phyloP scores from a whole-genome alignment of 352 stramenopile species.

The Pythium vanterpoolii region DNA sequence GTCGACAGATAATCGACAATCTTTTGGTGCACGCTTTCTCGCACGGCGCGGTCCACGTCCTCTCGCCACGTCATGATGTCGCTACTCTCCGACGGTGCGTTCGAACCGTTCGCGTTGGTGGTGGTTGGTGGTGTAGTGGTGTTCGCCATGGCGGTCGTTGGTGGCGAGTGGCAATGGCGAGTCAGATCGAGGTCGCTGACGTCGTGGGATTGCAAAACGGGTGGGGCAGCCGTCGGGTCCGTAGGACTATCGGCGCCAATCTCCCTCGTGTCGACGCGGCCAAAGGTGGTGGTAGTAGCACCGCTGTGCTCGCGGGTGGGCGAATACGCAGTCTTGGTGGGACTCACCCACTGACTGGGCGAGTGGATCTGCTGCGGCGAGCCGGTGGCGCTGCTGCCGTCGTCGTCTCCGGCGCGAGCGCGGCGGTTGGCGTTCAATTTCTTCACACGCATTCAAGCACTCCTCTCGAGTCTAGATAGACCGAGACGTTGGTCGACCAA shows the following conservation, averaged over 20 bases:
- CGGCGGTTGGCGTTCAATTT: slow-evolving; percentile 64
- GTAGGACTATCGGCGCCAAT: slow-evolving; percentile 21
- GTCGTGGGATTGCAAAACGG: slow-evolving; percentile 1
- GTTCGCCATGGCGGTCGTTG: slow-evolving; percentile 2
- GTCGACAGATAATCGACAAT: slow-evolving; percentile 91
- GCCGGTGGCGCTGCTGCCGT: slow-evolving; percentile 19
- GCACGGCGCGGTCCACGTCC: slow-evolving; percentile 25
- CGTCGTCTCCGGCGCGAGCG: slow-evolving; percentile 63
- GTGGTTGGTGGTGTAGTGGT: neutral
- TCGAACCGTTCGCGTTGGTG: neutral
- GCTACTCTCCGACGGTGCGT: neutral
- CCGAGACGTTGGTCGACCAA: neutral
- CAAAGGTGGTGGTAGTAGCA: neutral
- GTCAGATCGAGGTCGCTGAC: slow-evolving; percentile 14
- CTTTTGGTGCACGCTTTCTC: slow-evolving; percentile 44
- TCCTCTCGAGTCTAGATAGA: neutral
- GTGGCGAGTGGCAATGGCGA: neutral
- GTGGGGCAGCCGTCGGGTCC: slow-evolving; percentile 12
- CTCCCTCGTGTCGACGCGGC: slow-evolving; percentile 9
- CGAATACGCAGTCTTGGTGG: slow-evolving; percentile 12
- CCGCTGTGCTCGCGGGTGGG: slow-evolving; percentile 1
- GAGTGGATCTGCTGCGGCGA: slow-evolving; percentile 6
- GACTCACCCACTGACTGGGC: slow-evolving; percentile 15
- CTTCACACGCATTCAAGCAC: slow-evolving; percentile 67
- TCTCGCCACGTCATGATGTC: slow-evolving; percentile 35